Base-by-base conservation (phyloP, 495 filamentous ascomycete species). In the Immersiella caudata region DNA sequence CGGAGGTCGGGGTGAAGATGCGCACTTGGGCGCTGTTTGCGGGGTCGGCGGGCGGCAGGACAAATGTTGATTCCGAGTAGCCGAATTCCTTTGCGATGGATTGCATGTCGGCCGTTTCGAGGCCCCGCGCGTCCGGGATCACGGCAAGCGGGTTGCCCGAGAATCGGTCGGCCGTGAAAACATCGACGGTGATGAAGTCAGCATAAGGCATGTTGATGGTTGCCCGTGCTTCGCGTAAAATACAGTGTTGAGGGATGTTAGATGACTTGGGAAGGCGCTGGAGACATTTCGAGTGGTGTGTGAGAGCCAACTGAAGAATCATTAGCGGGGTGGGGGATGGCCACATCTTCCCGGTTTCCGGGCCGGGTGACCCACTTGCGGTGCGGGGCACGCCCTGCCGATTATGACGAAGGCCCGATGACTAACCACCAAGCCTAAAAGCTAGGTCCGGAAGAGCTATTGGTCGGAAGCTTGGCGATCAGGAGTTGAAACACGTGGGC, bases 51-150 rank as follows among this genome's bases (percentile, higher is more conserved):
- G 52, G 56, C n/a, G 56, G 56, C 6, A 59, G 56, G 24, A 59
- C 56, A 20, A 59, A 59, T 2, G 56, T 59, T 6, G 24, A 26
- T 59, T 59, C 56, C 3, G 56, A 59, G 56, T 59, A 59, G 56
- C n/a, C n/a, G 16, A 59, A 59, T 22, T 59, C 56, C 21, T 11
- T 59, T 21, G 56, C 56, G 56, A 59, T 59, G 56, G 8, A 20
- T 20, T 59, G 56, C 56, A 59, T 59, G 16, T 59, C 24, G 12
- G 24, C 26, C 1, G 24, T 14, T 5, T 2, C 4, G 24, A 59
- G 56, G n/a, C 27, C 56, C 25, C 56, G 56, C 56, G 56, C 56
- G n/a, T 59, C 56, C 25, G 56, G 56, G 56, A 59, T 59, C 27
- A 59, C 56, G 24, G 25, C 56, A 18, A 59, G 56, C 4, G 56